Evolutionary conservation across 2,329 filamentous ascomycete genomes (phyloP).

Genomic region (Teratosphaeria gauchensis): DNA sequence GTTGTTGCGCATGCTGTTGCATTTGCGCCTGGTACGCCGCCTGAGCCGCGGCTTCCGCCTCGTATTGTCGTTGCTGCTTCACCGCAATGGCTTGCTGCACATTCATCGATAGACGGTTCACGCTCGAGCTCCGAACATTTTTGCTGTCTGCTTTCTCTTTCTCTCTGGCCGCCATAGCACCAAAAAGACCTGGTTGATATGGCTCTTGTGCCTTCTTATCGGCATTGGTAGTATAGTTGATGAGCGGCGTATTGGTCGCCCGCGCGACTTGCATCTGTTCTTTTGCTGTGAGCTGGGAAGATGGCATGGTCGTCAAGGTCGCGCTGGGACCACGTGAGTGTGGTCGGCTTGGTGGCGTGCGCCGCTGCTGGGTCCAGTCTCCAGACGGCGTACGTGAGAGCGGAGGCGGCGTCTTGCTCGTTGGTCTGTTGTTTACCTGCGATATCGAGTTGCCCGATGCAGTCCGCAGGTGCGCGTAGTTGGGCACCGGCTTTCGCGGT

Average conservation of each 20-base stretch:
- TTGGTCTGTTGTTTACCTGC: slow-evolving; percentile 13
- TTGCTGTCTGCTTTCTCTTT: slow-evolving; percentile 64
- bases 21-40: slow-evolving; percentile 7
- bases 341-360: slow-evolving; percentile 22
- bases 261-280: slow-evolving; percentile 86
- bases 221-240: slow-evolving; percentile 52
- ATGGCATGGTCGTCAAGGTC: slow-evolving; percentile 31
- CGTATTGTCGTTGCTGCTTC: slow-evolving; percentile 42
- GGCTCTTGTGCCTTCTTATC: slow-evolving; percentile 23
- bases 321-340: slow-evolving; percentile 23
- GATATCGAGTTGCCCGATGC: slow-evolving; percentile 10
- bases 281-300: slow-evolving; percentile 62
- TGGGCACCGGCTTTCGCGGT: slow-evolving; percentile 19
- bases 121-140: slow-evolving; percentile 42
- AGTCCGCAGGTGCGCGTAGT: slow-evolving; percentile 18
- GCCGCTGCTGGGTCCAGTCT: slow-evolving; percentile 29
- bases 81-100: slow-evolving; percentile 59
- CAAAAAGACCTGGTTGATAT: slow-evolving; percentile 52
- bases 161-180: slow-evolving; percentile 70
- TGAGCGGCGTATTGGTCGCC: slow-evolving; percentile 65
- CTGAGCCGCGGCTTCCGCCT: slow-evolving; percentile 29
- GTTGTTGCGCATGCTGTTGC: slow-evolving; percentile 19
- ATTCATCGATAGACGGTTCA: slow-evolving; percentile 44
- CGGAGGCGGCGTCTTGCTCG: slow-evolving; percentile 32
- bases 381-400: slow-evolving; percentile 34